Evolutionary conservation across 306 rosid genomes (phyloP).

Genomic region (Malus sylvestris): DNA sequence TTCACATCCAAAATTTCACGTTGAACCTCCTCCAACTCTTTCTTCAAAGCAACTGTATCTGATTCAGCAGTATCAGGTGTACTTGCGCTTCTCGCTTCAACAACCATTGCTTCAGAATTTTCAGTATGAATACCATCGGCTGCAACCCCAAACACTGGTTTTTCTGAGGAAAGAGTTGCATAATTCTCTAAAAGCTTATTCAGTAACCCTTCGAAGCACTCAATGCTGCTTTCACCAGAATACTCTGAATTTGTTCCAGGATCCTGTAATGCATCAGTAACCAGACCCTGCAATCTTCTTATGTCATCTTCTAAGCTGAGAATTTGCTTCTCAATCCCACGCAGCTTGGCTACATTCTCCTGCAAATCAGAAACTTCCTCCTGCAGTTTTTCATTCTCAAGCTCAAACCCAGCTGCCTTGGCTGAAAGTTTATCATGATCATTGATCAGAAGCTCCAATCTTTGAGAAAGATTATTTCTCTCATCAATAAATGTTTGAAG

Average conservation of each 20-base stretch:
- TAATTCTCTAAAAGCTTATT: conserved; percentile 59
- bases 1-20: conserved; percentile 47
- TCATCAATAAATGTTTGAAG: conserved; percentile 42
- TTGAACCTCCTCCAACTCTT: conserved; percentile 67
- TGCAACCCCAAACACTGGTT: conserved; percentile 26
- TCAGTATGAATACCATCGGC: conserved; percentile 26
- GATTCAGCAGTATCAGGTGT: conserved; percentile 28
- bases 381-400: conserved; percentile 53
- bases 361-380: conserved; percentile 45
- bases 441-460: conserved; percentile 37
- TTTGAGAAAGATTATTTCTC: conserved; percentile 54
- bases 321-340: conserved; percentile 41
- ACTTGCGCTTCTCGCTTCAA: conserved; percentile 35
- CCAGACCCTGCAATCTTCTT: conserved; percentile 49
- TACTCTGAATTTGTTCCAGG: conserved; percentile 31
- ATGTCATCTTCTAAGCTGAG: conserved; percentile 42
- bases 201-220: conserved; percentile 58
- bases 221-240: conserved; percentile 49
- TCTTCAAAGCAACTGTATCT: conserved; percentile 41
- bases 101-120: conserved; percentile 23
- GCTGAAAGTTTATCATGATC: conserved; percentile 46
- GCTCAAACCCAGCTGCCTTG: conserved; percentile 42
- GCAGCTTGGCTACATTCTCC: conserved; percentile 41
- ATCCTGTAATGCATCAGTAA: conserved; percentile 50
- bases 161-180: conserved; percentile 29